These are phyloP conservation scores for Saururus chinensis DNA, from an alignment of 164 flowering plant genomes.

Conservation along the genomic window DNA sequence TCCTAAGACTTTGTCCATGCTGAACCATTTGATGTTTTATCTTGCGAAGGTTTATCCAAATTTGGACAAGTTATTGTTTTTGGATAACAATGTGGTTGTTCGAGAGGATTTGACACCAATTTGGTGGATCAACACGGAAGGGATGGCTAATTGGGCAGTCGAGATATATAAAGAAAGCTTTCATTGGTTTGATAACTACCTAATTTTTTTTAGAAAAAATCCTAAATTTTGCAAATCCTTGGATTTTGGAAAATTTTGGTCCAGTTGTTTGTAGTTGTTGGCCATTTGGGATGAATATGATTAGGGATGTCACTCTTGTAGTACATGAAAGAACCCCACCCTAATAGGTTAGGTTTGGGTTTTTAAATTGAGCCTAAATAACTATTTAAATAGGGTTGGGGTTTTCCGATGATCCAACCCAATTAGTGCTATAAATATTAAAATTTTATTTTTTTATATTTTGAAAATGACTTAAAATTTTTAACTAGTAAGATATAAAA, in stretches of 20 bases:
- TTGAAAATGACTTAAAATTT: too few species aligned
- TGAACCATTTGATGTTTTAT: constrained; percentile 91
- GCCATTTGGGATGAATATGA: constrained; percentile 98
- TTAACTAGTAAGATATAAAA: too few species aligned
- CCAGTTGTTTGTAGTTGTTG: constrained; percentile 95
- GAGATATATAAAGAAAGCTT: constrained; percentile 96
- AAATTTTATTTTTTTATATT: too few species aligned
- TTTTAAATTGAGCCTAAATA: too few species aligned
- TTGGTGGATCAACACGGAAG: constrained; percentile 70
- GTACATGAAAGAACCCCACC: too few species aligned
- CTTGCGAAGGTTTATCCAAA: constrained; percentile 95
- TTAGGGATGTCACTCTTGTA: too few species aligned
- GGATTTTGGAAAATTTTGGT: constrained; percentile 59
- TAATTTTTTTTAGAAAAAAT: constrained; percentile 84
- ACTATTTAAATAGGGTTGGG: too few species aligned
- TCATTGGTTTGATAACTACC: constrained; percentile 88
- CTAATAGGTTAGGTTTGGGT: too few species aligned
- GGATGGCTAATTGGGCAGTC: constrained; percentile 97
- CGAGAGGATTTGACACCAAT: constrained; percentile 87
- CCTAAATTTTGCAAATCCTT: constrained; percentile 18
- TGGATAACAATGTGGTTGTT: constrained; percentile 96
- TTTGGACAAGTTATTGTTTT: constrained; percentile 72
- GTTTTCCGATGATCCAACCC: too few species aligned
- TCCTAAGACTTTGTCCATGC: constrained; percentile 56
- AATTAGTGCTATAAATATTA: too few species aligned